phyloP scores from a whole-genome alignment of 2,329 filamentous ascomycete genomes.

The Colletotrichum sp. region DNA sequence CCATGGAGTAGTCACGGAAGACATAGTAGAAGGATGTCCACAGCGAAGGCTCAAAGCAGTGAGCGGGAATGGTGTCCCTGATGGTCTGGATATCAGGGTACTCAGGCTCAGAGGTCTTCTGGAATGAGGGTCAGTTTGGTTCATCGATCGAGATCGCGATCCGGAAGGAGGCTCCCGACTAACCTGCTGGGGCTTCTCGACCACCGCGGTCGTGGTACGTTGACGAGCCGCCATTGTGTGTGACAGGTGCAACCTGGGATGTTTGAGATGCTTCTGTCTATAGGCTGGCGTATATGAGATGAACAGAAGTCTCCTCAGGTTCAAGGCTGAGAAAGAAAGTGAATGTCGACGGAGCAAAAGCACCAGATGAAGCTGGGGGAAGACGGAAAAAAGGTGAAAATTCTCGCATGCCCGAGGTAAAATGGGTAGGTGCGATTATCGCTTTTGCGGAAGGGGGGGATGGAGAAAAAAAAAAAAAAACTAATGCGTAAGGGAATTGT shows the following conservation, averaged over 20 bases:
- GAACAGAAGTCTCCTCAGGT: neutral
- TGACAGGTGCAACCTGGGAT: neutral
- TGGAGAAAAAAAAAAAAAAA: neutral
- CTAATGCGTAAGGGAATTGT: neutral
- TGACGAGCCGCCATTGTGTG: conserved; percentile 15
- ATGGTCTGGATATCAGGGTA: conserved; percentile 55
- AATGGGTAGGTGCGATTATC: neutral
- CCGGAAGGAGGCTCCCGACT: neutral
- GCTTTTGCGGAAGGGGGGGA: neutral
- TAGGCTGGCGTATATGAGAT: neutral
- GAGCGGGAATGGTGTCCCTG: conserved; percentile 59
- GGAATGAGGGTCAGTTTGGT: neutral
- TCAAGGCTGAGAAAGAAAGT: neutral
- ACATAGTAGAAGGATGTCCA: conserved; percentile 60
- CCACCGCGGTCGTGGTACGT: conserved; percentile 16
- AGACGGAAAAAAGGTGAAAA: neutral
- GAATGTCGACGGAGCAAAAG: neutral
- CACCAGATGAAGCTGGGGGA: neutral
- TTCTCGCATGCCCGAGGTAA: conserved; percentile 10
- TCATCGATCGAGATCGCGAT: neutral
- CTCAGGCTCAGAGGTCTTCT: conserved; percentile 18
- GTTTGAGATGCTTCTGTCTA: neutral
- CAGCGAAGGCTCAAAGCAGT: conserved; percentile 65
- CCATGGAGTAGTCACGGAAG: conserved; percentile 58
- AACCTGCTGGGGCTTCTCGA: conserved; percentile 21